phyloP scores from a whole-genome alignment of 768 basidiomycete species.

The Lentinula edodes region DNA sequence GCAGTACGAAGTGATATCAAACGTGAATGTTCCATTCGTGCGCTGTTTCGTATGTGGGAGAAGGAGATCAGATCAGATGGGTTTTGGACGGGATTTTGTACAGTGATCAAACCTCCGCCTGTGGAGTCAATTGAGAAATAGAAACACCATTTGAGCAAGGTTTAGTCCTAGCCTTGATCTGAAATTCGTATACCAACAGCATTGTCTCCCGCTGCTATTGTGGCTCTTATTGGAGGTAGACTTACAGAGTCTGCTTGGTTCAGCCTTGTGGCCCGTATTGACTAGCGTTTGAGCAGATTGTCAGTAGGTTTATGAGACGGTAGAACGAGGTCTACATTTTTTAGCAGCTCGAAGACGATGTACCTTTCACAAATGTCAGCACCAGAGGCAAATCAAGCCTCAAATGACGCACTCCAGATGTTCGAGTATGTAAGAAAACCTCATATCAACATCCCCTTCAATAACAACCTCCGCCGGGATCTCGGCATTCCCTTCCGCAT shows the following conservation, averaged over 20 bases:
- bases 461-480: slow-evolving; percentile 61
- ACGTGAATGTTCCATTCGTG: slow-evolving; percentile 60
- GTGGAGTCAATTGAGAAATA: slow-evolving; percentile 10
- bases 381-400: background rate
- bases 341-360: slow-evolving; percentile 84
- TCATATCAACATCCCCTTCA: slow-evolving; percentile 66
- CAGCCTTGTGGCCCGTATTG: slow-evolving; percentile 63
- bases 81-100: slow-evolving; percentile 42
- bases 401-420: slow-evolving; percentile 65
- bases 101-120: slow-evolving; percentile 71
- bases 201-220: slow-evolving; percentile 69
- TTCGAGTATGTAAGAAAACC: slow-evolving; percentile 80
- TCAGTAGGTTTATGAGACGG: background rate
- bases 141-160: background rate
- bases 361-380: slow-evolving; percentile 42
- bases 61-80: slow-evolving; percentile 86
- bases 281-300: slow-evolving; percentile 31
- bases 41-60: slow-evolving; percentile 76
- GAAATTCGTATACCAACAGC: slow-evolving; percentile 81
- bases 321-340: slow-evolving; percentile 56
- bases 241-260: slow-evolving; percentile 36
- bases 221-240: slow-evolving; percentile 64
- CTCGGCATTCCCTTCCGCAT: slow-evolving; percentile 18
- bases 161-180: slow-evolving; percentile 64
- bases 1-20: slow-evolving; percentile 63